These are phyloP conservation scores for Claviceps arundinis DNA, from an alignment of 2,329 filamentous ascomycete genomes.

Conservation along the genomic window DNA sequence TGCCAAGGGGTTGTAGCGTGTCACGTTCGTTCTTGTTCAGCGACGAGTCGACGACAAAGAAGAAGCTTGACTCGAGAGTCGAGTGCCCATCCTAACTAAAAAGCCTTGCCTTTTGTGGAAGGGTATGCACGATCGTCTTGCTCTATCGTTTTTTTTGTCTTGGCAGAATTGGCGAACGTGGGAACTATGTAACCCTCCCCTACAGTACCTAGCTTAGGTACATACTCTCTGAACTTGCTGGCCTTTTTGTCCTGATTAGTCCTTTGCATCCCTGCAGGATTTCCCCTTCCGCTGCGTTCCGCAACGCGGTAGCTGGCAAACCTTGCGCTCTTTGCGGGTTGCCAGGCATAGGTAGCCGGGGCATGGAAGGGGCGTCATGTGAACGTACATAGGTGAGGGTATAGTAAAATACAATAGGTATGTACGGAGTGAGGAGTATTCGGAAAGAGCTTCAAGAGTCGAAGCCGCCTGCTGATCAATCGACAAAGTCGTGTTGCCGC, in stretches of 20 bases:
- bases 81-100: not conserved
- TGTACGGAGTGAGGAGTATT: not conserved
- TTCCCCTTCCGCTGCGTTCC: not conserved
- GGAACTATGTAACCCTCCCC: not conserved
- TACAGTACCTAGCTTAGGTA: not conserved
- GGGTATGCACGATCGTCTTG: not conserved
- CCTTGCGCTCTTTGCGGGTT: not conserved
- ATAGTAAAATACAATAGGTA: no score
- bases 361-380: no score
- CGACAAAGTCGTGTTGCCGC: not conserved
- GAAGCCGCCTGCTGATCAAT: not conserved
- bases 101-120: conserved; percentile 1
- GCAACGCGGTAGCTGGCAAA: not conserved
- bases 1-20: not conserved
- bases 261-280: not conserved
- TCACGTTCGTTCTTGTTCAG: not conserved
- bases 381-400: not conserved
- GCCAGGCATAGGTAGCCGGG: not conserved
- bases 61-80: not conserved
- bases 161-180: not conserved
- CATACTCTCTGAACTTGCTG: not conserved
- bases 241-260: not conserved
- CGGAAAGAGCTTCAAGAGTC: not conserved
- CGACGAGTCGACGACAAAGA: not conserved
- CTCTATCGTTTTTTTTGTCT: not conserved